phyloP scores from a whole-genome alignment of 2,329 filamentous ascomycete species.

The Chaetomium globosum region DNA sequence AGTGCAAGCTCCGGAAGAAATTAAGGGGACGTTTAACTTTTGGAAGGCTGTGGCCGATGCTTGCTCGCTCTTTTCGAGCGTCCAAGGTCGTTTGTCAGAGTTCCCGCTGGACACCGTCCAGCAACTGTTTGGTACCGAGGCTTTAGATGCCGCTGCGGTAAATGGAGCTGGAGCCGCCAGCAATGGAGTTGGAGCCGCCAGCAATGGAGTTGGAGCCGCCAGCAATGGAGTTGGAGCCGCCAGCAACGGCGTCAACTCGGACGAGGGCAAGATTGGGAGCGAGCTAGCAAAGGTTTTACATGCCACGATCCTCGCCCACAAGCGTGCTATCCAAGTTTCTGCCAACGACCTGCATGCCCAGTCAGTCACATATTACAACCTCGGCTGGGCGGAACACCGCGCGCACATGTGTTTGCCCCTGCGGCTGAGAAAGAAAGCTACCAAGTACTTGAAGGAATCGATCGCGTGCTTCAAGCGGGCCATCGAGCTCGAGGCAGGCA shows the following conservation, averaged over 20 bases:
- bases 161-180: slow-evolving; percentile 62
- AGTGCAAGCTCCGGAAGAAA: slow-evolving; percentile 59
- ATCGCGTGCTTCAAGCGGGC: slow-evolving; percentile 92
- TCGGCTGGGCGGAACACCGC: slow-evolving; percentile 90
- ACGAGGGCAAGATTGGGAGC: slow-evolving; percentile 52
- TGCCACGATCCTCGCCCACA: slow-evolving; percentile 80
- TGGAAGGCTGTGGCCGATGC: slow-evolving; percentile 94
- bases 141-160: slow-evolving; percentile 64
- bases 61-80: slow-evolving; percentile 78
- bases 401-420: slow-evolving; percentile 69
- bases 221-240: slow-evolving; percentile 61
- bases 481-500: slow-evolving; percentile 92
- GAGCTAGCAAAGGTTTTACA: slow-evolving; percentile 65
- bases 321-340: slow-evolving; percentile 76
- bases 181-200: slow-evolving; percentile 39
- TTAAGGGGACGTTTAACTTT: slow-evolving; percentile 80
- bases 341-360: slow-evolving; percentile 79
- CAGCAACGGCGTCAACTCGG: slow-evolving; percentile 49
- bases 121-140: slow-evolving; percentile 59
- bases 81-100: slow-evolving; percentile 66
- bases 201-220: too few relatives aligned
- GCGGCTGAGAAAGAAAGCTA: slow-evolving; percentile 57
- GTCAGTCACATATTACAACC: slow-evolving; percentile 94
- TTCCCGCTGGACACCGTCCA: slow-evolving; percentile 64
- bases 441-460: slow-evolving; percentile 75